Percentiles rank a stretch among this genome's conserved stretches.
Conservation (phyloP, 768 basidiomycete genomes). For the Filobasidium floriforme region DNA sequence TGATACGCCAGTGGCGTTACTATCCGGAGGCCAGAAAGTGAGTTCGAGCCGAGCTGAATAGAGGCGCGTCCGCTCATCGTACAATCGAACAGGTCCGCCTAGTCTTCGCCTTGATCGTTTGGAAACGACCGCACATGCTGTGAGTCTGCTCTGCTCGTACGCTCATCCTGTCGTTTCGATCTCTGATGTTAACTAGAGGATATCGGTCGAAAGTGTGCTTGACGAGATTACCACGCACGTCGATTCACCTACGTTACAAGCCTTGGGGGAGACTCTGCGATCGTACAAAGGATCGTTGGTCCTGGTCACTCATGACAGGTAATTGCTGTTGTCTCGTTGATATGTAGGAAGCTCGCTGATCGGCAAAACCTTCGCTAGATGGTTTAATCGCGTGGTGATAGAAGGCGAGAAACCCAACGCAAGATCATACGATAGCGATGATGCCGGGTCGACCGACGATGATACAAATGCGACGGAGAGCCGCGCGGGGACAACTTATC, state of each 20-base stretch:
- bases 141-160: slow-evolving; percentile 15
- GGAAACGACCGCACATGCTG: slow-evolving; percentile 53
- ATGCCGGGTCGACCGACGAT: slow-evolving; percentile 29
- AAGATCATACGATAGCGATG: slow-evolving; percentile 30
- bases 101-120: slow-evolving; percentile 55
- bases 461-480: slow-evolving; percentile 25
- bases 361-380: slow-evolving; percentile 15
- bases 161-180: neutral
- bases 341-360: neutral
- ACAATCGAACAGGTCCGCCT: slow-evolving; percentile 51
- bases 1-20: slow-evolving; percentile 48
- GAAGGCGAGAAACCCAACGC: slow-evolving; percentile 31
- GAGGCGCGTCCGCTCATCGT: neutral
- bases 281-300: slow-evolving; percentile 55
- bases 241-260: slow-evolving; percentile 57
- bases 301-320: slow-evolving; percentile 62
- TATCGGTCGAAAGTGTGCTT: slow-evolving; percentile 32
- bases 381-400: slow-evolving; percentile 37
- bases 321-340: slow-evolving; percentile 2
- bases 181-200: neutral
- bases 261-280: slow-evolving; percentile 53
- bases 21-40: slow-evolving; percentile 58
- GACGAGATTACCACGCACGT: slow-evolving; percentile 65
- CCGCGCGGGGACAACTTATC: slow-evolving; percentile 26
- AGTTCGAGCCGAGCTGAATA: neutral